Evolutionary conservation across 2,329 filamentous ascomycete species (phyloP), one percentile per base, ranked within the genome.

Genomic region (Acarospora socialis): DNA sequence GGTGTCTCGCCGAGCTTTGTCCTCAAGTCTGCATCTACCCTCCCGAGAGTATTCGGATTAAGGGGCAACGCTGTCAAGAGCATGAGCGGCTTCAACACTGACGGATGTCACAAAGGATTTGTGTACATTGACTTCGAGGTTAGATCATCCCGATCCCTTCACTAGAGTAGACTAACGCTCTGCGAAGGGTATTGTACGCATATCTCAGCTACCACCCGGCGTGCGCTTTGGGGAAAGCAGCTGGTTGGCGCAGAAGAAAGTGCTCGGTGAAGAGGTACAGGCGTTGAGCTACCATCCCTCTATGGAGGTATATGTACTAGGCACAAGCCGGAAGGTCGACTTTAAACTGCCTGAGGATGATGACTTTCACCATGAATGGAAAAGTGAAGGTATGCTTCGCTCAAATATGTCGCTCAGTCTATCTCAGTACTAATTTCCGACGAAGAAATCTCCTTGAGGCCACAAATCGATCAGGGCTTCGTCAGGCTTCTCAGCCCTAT

Each of bases 341-440:
- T 95, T 93, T 49, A 79, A 83, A 52, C 66, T 94, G 14, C 82
- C 83, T 2, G 81, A 81, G 32, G 83, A 93, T 43, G 86, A 86
- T 41, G 77, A 92, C 36, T 74, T 82, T 40, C 81, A 92, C 40
- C 65, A 70, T 21, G 81, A 90, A 40, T 87, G 84, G 73, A 70
- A 76, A 14, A 71, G 71, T 39, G 86, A 92, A 54, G 65, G 72
- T 52, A 58, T 65, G 32, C 36, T 30, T 6, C 21, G 25, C 19
- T 17, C 19, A 15, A 18, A 26, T 15, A n/a, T n/a, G n/a, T n/a
- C n/a, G n/a, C n/a, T 7, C 13, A 7, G 29, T 12, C 24, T 25
- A 19, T 32, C 33, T 13, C 6, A 14, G 15, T 42, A 33, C 44
- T 41, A 29, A 41, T 40, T 22, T 37, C 17, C 39, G 12, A 10